These are phyloP conservation scores for Wilcoxina mikolae DNA, from an alignment of 495 filamentous ascomycete species.

Conservation along the genomic window DNA sequence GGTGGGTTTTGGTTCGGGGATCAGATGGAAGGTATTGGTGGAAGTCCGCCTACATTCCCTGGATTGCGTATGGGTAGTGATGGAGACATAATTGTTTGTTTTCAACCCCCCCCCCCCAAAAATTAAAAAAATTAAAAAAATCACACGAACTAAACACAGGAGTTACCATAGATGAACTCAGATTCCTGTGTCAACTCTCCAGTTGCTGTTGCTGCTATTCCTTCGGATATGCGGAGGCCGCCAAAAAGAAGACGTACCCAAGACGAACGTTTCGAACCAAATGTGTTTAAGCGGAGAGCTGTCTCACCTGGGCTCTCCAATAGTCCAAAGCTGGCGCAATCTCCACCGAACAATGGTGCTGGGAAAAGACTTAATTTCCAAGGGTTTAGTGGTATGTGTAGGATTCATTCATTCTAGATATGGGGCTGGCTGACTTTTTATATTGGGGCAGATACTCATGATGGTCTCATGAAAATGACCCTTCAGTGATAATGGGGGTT, in stretches of 20 bases:
- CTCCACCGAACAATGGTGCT: conserved; percentile 30
- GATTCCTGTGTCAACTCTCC: conserved; percentile 17
- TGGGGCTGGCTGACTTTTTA: background rate
- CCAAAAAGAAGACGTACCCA: conserved; percentile 22
- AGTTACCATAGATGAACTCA: conserved; percentile 20
- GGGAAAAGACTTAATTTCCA: conserved; percentile 71
- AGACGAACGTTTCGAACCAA: conserved; percentile 71
- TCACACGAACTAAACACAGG: background rate
- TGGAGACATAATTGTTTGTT: conserved; percentile 23
- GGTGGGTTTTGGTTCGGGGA: conserved; percentile 28
- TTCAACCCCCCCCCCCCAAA: background rate
- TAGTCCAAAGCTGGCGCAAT: conserved; percentile 37
- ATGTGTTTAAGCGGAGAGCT: conserved; percentile 79
- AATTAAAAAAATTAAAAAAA: background rate
- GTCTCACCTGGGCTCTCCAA: conserved; percentile 65
- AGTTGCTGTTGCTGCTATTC: conserved; percentile 17
- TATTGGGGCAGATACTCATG: conserved; percentile 54
- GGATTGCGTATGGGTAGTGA: conserved; percentile 19
- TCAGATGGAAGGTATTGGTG: conserved; percentile 26
- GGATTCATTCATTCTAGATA: background rate
- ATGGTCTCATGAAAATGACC: conserved; percentile 95
- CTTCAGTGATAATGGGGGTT: conserved; percentile 44
- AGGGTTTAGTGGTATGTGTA: conserved; percentile 52
- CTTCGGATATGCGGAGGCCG: conserved; percentile 22
- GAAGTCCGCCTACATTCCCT: conserved; percentile 23